phyloP scores from a whole-genome alignment of 148 eudicot species.

The Rhododendron ovatum region DNA sequence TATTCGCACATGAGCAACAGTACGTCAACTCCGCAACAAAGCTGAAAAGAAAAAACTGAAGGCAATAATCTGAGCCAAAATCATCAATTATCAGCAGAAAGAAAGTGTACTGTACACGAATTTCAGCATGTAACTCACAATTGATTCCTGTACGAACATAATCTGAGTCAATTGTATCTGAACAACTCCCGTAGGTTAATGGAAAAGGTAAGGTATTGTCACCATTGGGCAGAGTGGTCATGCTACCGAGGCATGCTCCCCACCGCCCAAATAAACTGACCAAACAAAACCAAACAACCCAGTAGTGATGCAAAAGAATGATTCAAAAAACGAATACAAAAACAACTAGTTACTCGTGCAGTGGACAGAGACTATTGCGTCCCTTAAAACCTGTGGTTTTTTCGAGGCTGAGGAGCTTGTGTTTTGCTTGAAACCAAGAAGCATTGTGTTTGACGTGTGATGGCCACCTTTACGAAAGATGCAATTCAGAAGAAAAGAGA shows the following conservation, averaged over 20 bases:
- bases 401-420: not conserved
- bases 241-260: not conserved
- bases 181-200: conserved; percentile 8
- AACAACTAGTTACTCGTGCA: not conserved
- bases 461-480: conserved; percentile 5
- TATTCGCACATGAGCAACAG: not conserved
- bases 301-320: conserved; percentile 14
- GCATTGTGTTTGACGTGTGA: not conserved
- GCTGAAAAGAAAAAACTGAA: not conserved
- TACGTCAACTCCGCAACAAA: not conserved
- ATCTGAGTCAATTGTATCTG: not conserved
- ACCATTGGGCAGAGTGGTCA: conserved; percentile 4
- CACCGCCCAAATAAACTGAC: conserved; percentile 12
- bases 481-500: not conserved
- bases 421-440: not conserved
- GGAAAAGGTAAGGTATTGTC: not conserved
- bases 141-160: conserved; percentile 9
- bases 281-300: conserved; percentile 14
- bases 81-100: conserved; percentile 11
- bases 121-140: conserved; percentile 9
- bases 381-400: not conserved
- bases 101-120: conserved; percentile 24
- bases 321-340: conserved; percentile 8
- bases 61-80: not conserved
- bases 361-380: not conserved